Evolutionary conservation across 495 filamentous ascomycete genomes (phyloP), one percentile per base, ranked within the genome.

Genomic region (Podospora didyma): DNA sequence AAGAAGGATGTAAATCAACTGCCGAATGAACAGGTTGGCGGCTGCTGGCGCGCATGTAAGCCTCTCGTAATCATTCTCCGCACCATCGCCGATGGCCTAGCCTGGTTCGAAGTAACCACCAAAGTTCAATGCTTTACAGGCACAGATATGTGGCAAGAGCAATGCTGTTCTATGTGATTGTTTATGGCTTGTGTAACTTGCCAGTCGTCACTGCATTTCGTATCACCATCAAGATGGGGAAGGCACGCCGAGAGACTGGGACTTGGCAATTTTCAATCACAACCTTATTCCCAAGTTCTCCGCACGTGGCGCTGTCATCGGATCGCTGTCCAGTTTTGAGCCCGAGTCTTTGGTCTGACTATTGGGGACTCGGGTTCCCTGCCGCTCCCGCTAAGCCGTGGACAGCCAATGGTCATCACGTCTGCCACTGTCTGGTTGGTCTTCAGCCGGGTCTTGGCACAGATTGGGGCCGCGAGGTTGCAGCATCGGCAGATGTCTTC

Each of bases 401-500:
- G 39, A 14, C 39, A 14, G 12, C 39, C 39, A 42, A 42, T 42
- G 12, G 39, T n/a, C 39, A 16, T 42, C n/a, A 14, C 6, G n/a
- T 10, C 12, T 1, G 39, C 39, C 39, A 17, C 7, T 17, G n/a
- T 17, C 31, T 39, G 53, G 53, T 47, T 56, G 53, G 45, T 31
- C 23, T 53, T 35, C 35, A 20, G 10, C 28, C 20, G 17, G 34
- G 19, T 16, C 37, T 35, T 42, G 46, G 46, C 46, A 23, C 46
- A 16, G 20, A 5, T 21, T 24, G 20, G 14, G 46, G 10, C 17
- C 12, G 20, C 12, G 9, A 20, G 19, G 34, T 20, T 17, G 31
- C 14, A 23, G 17, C 22, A 41, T 56, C 53, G 53, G 53, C 53
- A 56, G 53, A 54, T 54, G 42, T 46, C 39, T 47, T 23, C 20